A percentile compares a stretch with the other conserved stretches of the same genome.
These are phyloP conservation scores for Aspergillus sclerotiicarbonarius DNA, from an alignment of 495 filamentous ascomycete species.

Conservation along the genomic window DNA sequence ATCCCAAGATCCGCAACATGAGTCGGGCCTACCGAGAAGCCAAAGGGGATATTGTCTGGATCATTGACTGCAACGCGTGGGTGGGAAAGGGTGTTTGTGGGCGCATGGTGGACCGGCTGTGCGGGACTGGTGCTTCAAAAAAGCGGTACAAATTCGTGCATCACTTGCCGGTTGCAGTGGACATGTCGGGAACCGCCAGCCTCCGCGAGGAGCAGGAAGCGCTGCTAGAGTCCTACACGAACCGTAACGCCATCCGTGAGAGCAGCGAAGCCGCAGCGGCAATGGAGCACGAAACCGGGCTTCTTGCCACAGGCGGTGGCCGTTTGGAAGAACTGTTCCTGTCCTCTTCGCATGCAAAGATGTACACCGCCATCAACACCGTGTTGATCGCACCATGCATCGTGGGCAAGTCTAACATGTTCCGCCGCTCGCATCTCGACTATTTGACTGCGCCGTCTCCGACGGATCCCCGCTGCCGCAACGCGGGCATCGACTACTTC, in stretches of 20 bases:
- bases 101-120: slow-evolving; percentile 83
- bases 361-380: slow-evolving; percentile 97
- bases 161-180: slow-evolving; percentile 83
- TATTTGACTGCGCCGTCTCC: slow-evolving; percentile 61
- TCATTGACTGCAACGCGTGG: slow-evolving; percentile 97
- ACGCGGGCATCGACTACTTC: slow-evolving; percentile 83
- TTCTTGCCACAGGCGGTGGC: slow-evolving; percentile 62
- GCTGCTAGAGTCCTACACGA: slow-evolving; percentile 31
- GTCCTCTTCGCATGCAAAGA: slow-evolving; percentile 91
- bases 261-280: not conserved
- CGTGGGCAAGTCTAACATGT: slow-evolving; percentile 98
- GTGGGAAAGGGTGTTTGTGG: slow-evolving; percentile 72
- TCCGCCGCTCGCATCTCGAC: slow-evolving; percentile 86
- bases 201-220: slow-evolving; percentile 41
- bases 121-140: slow-evolving; percentile 55
- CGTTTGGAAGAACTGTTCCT: slow-evolving; percentile 92
- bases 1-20: slow-evolving; percentile 98
- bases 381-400: slow-evolving; percentile 88
- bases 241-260: not conserved
- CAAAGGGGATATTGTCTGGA: slow-evolving; percentile 88
- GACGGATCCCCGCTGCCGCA: slow-evolving; percentile 30
- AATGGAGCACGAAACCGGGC: slow-evolving; percentile 14
- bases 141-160: slow-evolving; percentile 91
- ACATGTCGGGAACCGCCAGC: slow-evolving; percentile 50
- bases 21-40: slow-evolving; percentile 94